Percentiles rank a stretch among this genome's conserved stretches.
These are phyloP conservation scores for Cyberlindnera euphorbiiphila DNA, from an alignment of 805 yeast species.

Conservation along the genomic window DNA sequence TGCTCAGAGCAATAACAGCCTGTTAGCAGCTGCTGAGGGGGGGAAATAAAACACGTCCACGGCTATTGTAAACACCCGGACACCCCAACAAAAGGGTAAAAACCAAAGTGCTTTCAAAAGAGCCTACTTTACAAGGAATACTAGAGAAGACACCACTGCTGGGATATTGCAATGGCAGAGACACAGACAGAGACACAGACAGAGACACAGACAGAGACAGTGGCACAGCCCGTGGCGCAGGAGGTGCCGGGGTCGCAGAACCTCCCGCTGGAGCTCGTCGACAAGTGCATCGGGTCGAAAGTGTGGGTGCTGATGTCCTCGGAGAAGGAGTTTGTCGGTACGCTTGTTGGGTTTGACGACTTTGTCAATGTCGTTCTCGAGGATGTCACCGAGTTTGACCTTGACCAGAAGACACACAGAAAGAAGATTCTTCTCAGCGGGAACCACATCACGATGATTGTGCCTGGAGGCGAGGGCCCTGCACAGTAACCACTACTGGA, in stretches of 20 bases:
- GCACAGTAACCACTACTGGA: conserved; percentile 13
- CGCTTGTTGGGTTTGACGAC: conserved; percentile 89
- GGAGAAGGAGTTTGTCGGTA: conserved; percentile 81
- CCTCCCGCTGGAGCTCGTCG: conserved; percentile 81
- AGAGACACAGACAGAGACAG: conserved; percentile 7
- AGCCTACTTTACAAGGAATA: no score
- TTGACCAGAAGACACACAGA: conserved; percentile 41
- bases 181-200: background rate
- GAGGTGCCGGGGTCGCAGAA: conserved; percentile 14
- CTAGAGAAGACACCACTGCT: no score
- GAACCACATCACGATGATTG: conserved; percentile 66
- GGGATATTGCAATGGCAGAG: no score
- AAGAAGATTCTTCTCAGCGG: conserved; percentile 69
- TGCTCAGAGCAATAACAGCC: no score
- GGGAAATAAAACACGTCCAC: no score
- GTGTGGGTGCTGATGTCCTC: conserved; percentile 65
- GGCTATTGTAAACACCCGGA: no score
- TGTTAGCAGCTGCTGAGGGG: no score
- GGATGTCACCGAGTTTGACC: conserved; percentile 65
- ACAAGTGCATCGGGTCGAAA: conserved; percentile 76
- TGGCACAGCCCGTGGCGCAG: no score
- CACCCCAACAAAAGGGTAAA: no score
- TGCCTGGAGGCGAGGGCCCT: conserved; percentile 48
- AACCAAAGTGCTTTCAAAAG: no score
- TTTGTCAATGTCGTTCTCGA: conserved; percentile 88